Base-by-base conservation (phyloP, 495 filamentous ascomycete species). In the Penicillium macrosclerotiorum region DNA sequence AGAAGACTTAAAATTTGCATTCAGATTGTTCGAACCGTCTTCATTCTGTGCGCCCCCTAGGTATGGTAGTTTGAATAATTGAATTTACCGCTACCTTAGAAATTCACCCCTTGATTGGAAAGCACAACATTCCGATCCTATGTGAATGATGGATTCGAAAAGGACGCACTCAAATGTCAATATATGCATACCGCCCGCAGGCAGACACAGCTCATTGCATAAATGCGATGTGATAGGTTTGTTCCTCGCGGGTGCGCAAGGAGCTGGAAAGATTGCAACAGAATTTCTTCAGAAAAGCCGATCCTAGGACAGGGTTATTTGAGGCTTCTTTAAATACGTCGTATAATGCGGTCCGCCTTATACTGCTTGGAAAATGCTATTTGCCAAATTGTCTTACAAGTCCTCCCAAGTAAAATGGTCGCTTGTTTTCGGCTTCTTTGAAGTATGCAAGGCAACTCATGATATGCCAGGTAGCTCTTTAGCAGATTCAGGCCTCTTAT, bases 231-330 rank as follows among this genome's bases (percentile, higher is more conserved):
- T 35, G 30, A 44, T 34, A 26, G 20, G 41, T 8, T 35, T 4
- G 20, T 14, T 8, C 2, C 4, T 22, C 9, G 12, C 8, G 3
- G 12, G 4, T 25, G 32, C 24, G 34, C 43, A 37, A 37, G 43
- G 43, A 30, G 5, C 14, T 45, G 42, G 33, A 36, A 18, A 25
- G 0, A 45, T 27, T 45, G 42, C 14, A 45, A 19, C 33, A 45
- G n/a, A 45, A 33, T 25, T 46, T 37, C 43, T n/a, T 46, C 24
- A 12, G 33, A 9, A 12, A 8, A 14, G 33, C 4, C n/a, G 31
- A 36, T 26, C 32, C 22, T 36, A 9, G 18, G 8, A 19, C 26
- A 16, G 16, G 27, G n/a, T n/a, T n/a, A n/a, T n/a, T n/a, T n/a
- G n/a, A n/a, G n/a, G n/a, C n/a, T n/a, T n/a, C n/a, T n/a, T n/a